Conservation (phyloP, 2,329 filamentous ascomycete species). For the Pestalotiopsis fici region DNA sequence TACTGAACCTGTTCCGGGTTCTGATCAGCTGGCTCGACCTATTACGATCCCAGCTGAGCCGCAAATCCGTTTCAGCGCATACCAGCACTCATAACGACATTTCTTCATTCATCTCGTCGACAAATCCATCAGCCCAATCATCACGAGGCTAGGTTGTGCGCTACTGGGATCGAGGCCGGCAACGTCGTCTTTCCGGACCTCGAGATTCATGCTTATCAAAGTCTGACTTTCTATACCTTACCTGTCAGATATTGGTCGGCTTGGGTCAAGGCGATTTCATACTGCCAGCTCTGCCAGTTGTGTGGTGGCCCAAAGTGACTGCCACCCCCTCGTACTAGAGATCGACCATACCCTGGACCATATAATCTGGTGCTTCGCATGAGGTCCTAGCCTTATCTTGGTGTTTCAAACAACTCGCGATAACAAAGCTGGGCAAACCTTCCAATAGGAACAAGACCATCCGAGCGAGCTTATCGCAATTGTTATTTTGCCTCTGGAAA, state of each 20-base stretch:
- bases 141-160: not conserved
- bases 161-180: not conserved
- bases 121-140: not conserved
- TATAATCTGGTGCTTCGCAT: not conserved
- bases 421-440: not conserved
- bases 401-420: not conserved
- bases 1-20: not conserved
- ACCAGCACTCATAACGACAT: not conserved
- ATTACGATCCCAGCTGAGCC: constrained; percentile 4
- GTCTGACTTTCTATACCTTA: not conserved
- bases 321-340: not conserved
- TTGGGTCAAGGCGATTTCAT: not conserved
- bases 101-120: not conserved
- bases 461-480: constrained; percentile 8
- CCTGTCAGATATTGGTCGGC: not conserved
- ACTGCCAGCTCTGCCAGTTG: not conserved
- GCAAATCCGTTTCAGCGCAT: constrained; percentile 7
- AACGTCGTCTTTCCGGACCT: constrained; percentile 1
- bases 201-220: constrained; percentile 7
- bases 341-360: not conserved
- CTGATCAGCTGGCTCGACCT: not conserved
- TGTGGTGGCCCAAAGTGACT: not conserved
- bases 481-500: not conserved
- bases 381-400: not conserved
- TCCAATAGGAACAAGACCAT: not conserved